These are phyloP conservation scores for Suillus brevipes DNA, from an alignment of 768 basidiomycete species.

Conservation along the genomic window DNA sequence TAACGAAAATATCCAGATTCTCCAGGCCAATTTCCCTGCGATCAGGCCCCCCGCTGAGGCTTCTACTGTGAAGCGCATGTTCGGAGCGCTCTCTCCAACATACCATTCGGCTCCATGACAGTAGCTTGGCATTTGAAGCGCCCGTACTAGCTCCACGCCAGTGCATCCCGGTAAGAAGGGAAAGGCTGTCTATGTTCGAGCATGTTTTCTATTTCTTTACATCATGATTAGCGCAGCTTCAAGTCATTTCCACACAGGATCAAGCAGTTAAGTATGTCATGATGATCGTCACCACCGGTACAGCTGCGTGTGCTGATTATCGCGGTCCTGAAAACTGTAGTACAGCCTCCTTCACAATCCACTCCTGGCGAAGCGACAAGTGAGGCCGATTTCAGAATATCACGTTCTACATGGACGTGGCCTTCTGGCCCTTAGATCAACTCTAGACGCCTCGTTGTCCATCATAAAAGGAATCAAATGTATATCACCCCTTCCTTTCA, in stretches of 20 bases:
- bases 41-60: slow-evolving; percentile 53
- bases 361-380: slow-evolving; percentile 77
- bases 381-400: slow-evolving; percentile 89
- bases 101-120: slow-evolving; percentile 47
- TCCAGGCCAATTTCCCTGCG: slow-evolving; percentile 34
- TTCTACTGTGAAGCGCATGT: slow-evolving; percentile 49
- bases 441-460: too few relatives aligned
- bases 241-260: too few relatives aligned
- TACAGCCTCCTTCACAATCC: slow-evolving; percentile 91
- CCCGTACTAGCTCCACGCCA: slow-evolving; percentile 3
- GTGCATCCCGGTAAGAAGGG: too few relatives aligned
- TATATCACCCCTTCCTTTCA: not conserved
- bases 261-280: too few relatives aligned
- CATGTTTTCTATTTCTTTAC: too few relatives aligned
- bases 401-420: slow-evolving; percentile 93
- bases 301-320: slow-evolving; percentile 52
- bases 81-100: slow-evolving; percentile 36
- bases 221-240: too few relatives aligned
- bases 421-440: slow-evolving; percentile 82
- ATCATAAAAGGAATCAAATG: too few relatives aligned
- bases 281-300: too few relatives aligned
- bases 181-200: too few relatives aligned
- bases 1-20: slow-evolving; percentile 36
- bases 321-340: slow-evolving; percentile 95
- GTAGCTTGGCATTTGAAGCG: slow-evolving; percentile 52